These are phyloP conservation scores for Phytophthora melonis DNA, from an alignment of 352 stramenopile species.

Conservation along the genomic window DNA sequence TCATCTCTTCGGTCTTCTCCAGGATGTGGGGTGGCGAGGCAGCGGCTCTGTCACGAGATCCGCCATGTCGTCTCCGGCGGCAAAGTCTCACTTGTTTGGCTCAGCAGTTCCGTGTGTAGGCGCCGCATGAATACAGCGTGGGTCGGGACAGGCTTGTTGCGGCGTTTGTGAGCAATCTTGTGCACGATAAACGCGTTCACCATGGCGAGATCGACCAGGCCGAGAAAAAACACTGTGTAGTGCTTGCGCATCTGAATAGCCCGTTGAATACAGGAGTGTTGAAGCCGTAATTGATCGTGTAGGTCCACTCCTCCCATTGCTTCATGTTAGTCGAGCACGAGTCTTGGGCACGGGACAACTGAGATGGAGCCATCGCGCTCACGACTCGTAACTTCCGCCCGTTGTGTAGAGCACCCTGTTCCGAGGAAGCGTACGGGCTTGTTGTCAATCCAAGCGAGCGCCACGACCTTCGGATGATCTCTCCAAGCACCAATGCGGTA, in stretches of 20 bases:
- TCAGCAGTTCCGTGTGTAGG: slow-evolving; percentile 14
- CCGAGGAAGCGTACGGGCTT: slow-evolving; percentile 1
- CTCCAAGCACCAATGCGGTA: background rate
- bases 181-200: slow-evolving; percentile 34
- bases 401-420: slow-evolving; percentile 9
- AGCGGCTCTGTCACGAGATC: slow-evolving; percentile 15
- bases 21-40: background rate
- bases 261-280: background rate
- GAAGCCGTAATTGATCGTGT: background rate
- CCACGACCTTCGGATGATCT: background rate
- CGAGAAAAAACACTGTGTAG: slow-evolving; percentile 37
- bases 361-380: background rate
- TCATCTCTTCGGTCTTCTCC: slow-evolving; percentile 23
- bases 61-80: background rate
- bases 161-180: slow-evolving; percentile 3
- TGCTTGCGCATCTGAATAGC: slow-evolving; percentile 21
- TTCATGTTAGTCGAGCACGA: slow-evolving; percentile 11
- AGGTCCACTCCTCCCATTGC: background rate
- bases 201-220: slow-evolving; percentile 30
- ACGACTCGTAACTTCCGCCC: background rate
- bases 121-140: slow-evolving; percentile 1
- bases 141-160: background rate
- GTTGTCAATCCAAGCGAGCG: background rate
- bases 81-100: slow-evolving; percentile 23
- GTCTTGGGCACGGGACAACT: background rate